Evolutionary conservation across 164 flowering plant species (phyloP).

Genomic region (Brasenia schreberi): DNA sequence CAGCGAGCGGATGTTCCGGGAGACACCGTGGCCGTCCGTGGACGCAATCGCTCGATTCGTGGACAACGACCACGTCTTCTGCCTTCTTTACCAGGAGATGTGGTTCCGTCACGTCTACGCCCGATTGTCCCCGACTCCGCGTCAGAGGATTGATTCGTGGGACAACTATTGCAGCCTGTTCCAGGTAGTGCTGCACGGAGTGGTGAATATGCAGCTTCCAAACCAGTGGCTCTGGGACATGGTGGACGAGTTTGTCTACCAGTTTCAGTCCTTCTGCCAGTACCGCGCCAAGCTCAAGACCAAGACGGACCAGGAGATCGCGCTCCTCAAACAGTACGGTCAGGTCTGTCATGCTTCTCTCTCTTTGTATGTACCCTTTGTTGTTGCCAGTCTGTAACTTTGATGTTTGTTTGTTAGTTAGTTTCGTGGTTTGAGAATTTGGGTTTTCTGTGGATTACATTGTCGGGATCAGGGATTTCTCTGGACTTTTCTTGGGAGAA

Average conservation of each 20-base stretch:
- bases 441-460: too few species aligned
- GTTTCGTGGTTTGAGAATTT: too few species aligned
- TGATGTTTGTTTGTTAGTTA: too few species aligned
- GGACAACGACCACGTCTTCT: conserved; percentile 94
- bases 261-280: conserved; percentile 95
- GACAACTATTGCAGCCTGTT: conserved; percentile 87
- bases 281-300: conserved; percentile 93
- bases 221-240: conserved; percentile 99
- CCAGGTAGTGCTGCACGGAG: conserved; percentile 87
- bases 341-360: conserved; percentile 30
- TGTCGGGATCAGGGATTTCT: too few species aligned
- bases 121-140: conserved; percentile 52
- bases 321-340: conserved; percentile 57
- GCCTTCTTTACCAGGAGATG: conserved; percentile 92
- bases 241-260: conserved; percentile 99
- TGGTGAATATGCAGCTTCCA: conserved; percentile 92
- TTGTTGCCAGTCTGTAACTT: too few species aligned
- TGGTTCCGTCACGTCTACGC: conserved; percentile 93
- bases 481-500: too few species aligned
- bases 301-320: conserved; percentile 87
- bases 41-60: conserved; percentile 74
- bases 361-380: too few species aligned
- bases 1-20: conserved; percentile 78
- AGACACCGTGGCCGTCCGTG: conserved; percentile 88
- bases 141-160: conserved; percentile 86